These are phyloP conservation scores for Hyphodiscus sp. DNA, from an alignment of 2,329 filamentous ascomycete species.

Conservation along the genomic window DNA sequence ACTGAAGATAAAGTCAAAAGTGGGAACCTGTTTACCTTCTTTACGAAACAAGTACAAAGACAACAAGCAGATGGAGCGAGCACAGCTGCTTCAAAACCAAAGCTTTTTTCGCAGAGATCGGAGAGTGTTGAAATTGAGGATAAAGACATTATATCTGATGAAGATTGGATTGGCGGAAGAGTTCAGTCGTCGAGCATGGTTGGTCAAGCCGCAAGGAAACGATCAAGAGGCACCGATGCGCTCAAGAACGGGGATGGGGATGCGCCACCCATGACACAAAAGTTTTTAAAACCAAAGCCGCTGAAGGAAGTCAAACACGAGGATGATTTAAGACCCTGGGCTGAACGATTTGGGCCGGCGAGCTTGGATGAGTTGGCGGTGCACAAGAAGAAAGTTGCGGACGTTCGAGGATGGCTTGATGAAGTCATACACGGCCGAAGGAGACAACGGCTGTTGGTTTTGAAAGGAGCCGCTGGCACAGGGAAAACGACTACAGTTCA, in stretches of 20 bases:
- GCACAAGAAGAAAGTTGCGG: constrained; percentile 86
- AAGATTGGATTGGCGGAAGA: constrained; percentile 49
- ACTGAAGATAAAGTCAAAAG: constrained; percentile 45
- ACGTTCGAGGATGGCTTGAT: constrained; percentile 78
- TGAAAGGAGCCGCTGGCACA: constrained; percentile 86
- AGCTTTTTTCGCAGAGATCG: constrained; percentile 31
- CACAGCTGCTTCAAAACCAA: constrained; percentile 12
- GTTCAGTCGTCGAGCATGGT: constrained; percentile 48
- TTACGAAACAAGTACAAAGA: constrained; percentile 54
- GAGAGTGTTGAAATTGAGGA: constrained; percentile 38
- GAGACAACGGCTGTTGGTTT: constrained; percentile 67
- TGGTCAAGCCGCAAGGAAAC: constrained; percentile 48
- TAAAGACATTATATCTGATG: constrained; percentile 46
- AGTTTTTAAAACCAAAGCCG: constrained; percentile 41
- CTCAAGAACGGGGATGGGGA: constrained; percentile 21
- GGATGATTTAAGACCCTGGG: constrained; percentile 71
- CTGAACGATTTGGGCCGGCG: constrained; percentile 71
- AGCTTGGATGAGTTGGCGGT: constrained; percentile 82
- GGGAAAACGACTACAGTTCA: constrained; percentile 87
- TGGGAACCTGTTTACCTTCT: constrained; percentile 51
- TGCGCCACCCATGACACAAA: constrained; percentile 38
- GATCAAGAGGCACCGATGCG: constrained; percentile 37
- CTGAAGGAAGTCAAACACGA: constrained; percentile 27
- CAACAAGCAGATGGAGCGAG: constrained; percentile 21
- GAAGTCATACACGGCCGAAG: constrained; percentile 60